Conservation (phyloP, 164 flowering plant genomes). For the Liriodendron chinense region DNA sequence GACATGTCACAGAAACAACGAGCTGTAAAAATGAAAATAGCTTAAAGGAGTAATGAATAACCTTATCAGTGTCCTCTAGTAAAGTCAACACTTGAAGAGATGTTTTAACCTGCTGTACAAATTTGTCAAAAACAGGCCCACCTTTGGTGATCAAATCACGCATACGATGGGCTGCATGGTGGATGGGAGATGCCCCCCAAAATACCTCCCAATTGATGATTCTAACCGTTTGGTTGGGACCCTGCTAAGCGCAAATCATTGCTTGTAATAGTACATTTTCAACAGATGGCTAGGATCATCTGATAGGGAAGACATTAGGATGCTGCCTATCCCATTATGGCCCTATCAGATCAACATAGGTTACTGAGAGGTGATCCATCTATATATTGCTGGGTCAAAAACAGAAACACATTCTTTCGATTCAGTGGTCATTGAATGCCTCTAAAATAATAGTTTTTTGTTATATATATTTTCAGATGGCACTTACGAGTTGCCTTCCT, state of each 20-base stretch:
- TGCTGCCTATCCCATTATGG: too few relatives aligned
- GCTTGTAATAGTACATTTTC: too few relatives aligned
- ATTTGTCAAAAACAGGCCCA: not conserved
- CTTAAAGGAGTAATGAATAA: constrained; percentile 12
- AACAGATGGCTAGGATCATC: too few relatives aligned
- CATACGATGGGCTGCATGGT: too few relatives aligned
- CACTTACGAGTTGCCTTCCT: constrained; percentile 68
- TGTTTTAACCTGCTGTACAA: constrained; percentile 65
- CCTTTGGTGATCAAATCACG: too few relatives aligned
- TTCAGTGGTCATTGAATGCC: not conserved
- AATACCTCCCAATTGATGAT: too few relatives aligned
- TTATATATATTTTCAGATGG: constrained; percentile 5
- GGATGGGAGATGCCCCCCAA: too few relatives aligned
- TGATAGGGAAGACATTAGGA: too few relatives aligned
- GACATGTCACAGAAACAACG: not conserved
- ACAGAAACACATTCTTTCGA: not conserved
- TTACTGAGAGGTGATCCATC: too few relatives aligned
- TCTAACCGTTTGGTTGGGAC: too few relatives aligned
- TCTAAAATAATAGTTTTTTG: not conserved
- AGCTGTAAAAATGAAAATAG: not conserved
- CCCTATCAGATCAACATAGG: too few relatives aligned
- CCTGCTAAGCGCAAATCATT: too few relatives aligned
- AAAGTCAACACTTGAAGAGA: constrained; percentile 76
- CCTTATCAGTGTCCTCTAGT: constrained; percentile 80
- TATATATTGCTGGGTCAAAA: not conserved